A percentile compares a stretch with the other conserved stretches of the same genome.
Conservation (phyloP, 192 early-diverging fungal genomes). For the Coemansia sp. region DNA sequence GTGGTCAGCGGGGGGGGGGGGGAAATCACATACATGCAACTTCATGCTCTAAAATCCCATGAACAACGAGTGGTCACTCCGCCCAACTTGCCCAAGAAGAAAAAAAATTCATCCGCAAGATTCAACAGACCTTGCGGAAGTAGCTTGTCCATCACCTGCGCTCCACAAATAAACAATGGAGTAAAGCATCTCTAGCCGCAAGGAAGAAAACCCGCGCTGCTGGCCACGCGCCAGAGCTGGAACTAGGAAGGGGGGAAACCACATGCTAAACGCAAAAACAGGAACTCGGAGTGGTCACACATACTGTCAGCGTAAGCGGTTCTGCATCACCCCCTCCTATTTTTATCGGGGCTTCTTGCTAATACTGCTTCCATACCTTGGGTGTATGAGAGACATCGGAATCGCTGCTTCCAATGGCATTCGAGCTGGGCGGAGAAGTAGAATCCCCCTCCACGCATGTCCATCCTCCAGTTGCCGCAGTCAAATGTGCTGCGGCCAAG, state of each 20-base stretch:
- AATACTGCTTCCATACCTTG: not conserved
- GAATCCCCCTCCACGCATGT: not conserved
- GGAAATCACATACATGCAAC: not conserved
- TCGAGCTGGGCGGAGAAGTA: not conserved
- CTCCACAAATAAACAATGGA: not conserved
- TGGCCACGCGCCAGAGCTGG: slow-evolving; percentile 2
- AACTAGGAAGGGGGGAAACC: not conserved
- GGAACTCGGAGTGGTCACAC: not conserved
- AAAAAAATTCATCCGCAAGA: slow-evolving; percentile 5
- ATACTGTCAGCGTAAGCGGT: not conserved
- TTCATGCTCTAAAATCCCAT: not conserved
- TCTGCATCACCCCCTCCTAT: not conserved
- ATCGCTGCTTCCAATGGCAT: not conserved
- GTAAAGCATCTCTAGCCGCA: not conserved
- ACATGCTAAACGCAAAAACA: not conserved
- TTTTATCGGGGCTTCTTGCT: not conserved
- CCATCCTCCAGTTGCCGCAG: not conserved
- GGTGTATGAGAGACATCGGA: not conserved
- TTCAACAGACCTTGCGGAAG: not conserved
- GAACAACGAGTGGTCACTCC: not conserved
- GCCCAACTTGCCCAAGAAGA: not conserved
- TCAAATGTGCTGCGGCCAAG: not conserved
- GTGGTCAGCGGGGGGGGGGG: not conserved
- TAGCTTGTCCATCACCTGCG: not conserved
- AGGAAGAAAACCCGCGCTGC: not conserved